Conservation (phyloP, 108 stramenopile genomes). For the Cyclostephanos tholiformis region DNA sequence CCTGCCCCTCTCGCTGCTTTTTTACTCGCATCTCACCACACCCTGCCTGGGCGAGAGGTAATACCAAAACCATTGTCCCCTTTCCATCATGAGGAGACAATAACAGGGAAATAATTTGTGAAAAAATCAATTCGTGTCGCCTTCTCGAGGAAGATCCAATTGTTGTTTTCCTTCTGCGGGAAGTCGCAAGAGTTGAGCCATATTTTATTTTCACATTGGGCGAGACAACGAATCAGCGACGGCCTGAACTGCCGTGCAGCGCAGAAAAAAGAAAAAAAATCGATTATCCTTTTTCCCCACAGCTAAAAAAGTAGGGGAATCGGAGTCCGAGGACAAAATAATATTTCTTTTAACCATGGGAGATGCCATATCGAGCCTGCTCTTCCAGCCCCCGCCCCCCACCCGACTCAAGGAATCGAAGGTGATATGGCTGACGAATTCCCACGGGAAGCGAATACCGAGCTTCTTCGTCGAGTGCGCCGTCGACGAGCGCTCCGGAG, state of each 20-base stretch:
- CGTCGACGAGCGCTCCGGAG: slow-evolving; percentile 34
- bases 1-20: too few species aligned
- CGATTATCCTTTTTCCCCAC: too few species aligned
- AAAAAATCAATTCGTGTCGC: neutral
- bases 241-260: too few species aligned
- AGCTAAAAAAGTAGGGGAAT: too few species aligned
- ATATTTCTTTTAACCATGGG: slow-evolving; percentile 59
- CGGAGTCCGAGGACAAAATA: too few species aligned
- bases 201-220: too few species aligned
- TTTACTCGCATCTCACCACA: too few species aligned
- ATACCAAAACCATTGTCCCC: too few species aligned
- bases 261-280: too few species aligned
- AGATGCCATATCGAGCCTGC: slow-evolving; percentile 82
- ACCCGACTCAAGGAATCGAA: slow-evolving; percentile 91
- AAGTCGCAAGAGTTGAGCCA: too few species aligned
- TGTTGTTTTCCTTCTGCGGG: neutral
- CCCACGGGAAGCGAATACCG: slow-evolving; percentile 74
- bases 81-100: neutral
- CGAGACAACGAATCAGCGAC: too few species aligned
- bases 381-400: slow-evolving; percentile 90
- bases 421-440: slow-evolving; percentile 86
- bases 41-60: too few species aligned
- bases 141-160: neutral
- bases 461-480: slow-evolving; percentile 82
- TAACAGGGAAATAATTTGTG: neutral